Evolutionary conservation across 2,329 filamentous ascomycete genomes (phyloP).

Genomic region (Capronia coronata): DNA sequence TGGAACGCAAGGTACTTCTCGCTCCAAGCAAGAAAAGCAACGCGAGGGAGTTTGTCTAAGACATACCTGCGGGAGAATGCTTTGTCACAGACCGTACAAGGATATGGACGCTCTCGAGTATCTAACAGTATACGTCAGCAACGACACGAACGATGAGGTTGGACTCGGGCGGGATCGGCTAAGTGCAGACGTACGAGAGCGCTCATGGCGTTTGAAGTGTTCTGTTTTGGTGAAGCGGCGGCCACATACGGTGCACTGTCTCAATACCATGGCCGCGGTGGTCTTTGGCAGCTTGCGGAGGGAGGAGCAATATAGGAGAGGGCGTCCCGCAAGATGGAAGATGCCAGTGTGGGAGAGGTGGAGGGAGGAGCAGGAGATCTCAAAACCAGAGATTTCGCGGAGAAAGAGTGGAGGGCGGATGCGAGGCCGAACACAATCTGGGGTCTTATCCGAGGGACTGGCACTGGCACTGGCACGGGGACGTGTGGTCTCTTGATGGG

Average conservation of each 20-base stretch:
- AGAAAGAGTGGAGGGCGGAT: not conserved
- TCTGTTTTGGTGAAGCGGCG: conserved; percentile 52
- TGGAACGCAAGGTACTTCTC: too few species aligned
- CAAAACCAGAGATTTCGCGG: not conserved
- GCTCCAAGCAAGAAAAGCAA: too few species aligned
- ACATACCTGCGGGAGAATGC: conserved; percentile 49
- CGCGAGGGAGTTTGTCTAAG: not conserved
- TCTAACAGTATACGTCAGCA: conserved; percentile 34
- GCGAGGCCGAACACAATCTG: not conserved
- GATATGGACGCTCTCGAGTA: conserved; percentile 50
- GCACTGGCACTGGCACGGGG: too few species aligned
- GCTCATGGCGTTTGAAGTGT: conserved; percentile 51
- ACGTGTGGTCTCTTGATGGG: too few species aligned
- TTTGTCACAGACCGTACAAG: conserved; percentile 50
- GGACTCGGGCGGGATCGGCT: conserved; percentile 6
- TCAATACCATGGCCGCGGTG: conserved; percentile 35
- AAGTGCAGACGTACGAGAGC: conserved; percentile 47
- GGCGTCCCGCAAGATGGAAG: conserved; percentile 7
- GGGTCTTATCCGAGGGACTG: too few species aligned
- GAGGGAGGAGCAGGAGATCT: conserved; percentile 8
- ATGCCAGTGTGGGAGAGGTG: conserved; percentile 20
- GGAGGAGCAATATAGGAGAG: not conserved
- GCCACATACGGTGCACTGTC: conserved; percentile 46
- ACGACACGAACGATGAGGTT: conserved; percentile 7
- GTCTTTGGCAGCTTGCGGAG: conserved; percentile 3